These are phyloP conservation scores for Paraurostyla sp. DNA, from an alignment of 73 alveolate genomes.

Conservation along the genomic window DNA sequence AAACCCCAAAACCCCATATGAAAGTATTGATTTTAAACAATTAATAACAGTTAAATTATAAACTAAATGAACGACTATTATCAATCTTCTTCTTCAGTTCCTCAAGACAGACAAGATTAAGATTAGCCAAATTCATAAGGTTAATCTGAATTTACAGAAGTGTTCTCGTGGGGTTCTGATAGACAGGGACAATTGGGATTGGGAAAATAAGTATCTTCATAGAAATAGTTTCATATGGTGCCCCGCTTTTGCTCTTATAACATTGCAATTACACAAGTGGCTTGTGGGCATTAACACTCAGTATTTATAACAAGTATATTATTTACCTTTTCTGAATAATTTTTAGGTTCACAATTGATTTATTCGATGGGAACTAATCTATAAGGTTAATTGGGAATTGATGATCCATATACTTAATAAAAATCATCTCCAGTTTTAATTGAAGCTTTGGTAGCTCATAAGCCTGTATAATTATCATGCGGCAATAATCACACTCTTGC, in stretches of 20 bases:
- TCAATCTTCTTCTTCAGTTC: not conserved
- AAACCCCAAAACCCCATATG: too few relatives aligned
- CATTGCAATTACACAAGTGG: conserved; percentile 52
- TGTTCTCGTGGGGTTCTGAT: conserved; percentile 79
- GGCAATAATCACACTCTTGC: conserved; percentile 93
- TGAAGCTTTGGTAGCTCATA: conserved; percentile 40
- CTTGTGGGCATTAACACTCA: conserved; percentile 78
- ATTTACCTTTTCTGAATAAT: not conserved
- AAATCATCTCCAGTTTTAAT: conserved; percentile 69
- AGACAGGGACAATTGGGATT: conserved; percentile 71
- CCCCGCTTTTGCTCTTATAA: conserved; percentile 63
- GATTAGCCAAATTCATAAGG: not conserved
- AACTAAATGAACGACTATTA: conserved; percentile 18
- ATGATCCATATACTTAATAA: conserved; percentile 46
- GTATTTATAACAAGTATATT: conserved; percentile 62
- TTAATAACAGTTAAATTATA: conserved; percentile 8
- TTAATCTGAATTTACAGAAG: conserved; percentile 62
- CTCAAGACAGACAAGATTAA: not conserved
- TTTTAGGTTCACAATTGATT: conserved; percentile 58
- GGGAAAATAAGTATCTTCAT: conserved; percentile 46
- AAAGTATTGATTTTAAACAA: too few relatives aligned
- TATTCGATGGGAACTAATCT: conserved; percentile 81
- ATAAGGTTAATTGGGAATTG: conserved; percentile 82
- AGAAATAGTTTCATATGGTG: conserved; percentile 5
- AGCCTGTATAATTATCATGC: conserved; percentile 78